Percentiles rank a stretch among this genome's conserved stretches.
These are phyloP conservation scores for Colletotrichum destructivum DNA, from an alignment of 2,329 filamentous ascomycete species.

Conservation along the genomic window DNA sequence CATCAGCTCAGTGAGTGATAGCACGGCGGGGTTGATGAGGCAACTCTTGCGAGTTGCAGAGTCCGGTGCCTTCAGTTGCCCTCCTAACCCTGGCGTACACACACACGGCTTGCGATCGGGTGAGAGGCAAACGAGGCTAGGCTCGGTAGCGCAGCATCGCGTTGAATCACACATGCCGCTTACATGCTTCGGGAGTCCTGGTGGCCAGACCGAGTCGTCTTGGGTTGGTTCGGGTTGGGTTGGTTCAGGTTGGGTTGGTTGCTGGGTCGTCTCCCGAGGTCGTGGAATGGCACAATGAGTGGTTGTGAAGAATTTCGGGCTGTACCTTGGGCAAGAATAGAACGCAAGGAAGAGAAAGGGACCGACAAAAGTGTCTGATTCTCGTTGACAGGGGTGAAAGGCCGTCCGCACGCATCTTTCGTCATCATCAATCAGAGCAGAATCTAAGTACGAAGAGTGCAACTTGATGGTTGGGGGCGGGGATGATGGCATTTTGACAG, in stretches of 20 bases:
- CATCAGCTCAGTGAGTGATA: background rate
- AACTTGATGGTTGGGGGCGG: background rate
- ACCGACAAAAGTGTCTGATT: background rate
- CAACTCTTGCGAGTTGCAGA: conserved; percentile 7
- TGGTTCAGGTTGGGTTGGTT: conserved; percentile 24
- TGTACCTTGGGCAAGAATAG: background rate
- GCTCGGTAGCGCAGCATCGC: conserved; percentile 22
- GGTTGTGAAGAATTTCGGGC: background rate
- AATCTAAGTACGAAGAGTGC: background rate
- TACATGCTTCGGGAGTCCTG: conserved; percentile 25
- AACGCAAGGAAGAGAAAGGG: background rate
- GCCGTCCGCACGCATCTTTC: conserved; percentile 6
- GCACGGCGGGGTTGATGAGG: conserved; percentile 8
- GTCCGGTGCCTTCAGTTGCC: background rate
- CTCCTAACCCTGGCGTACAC: background rate
- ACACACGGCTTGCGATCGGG: background rate
- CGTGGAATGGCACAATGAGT: conserved; percentile 18
- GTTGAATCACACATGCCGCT: conserved; percentile 35
- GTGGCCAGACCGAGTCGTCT: conserved; percentile 13
- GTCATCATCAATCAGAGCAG: conserved; percentile 6
- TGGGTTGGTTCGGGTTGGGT: background rate
- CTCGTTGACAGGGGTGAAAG: conserved; percentile 25
- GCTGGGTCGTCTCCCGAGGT: conserved; percentile 26
- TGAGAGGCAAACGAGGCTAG: conserved; percentile 30
- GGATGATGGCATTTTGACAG: conserved; percentile 24